These are phyloP conservation scores for Nakazawaea peltata DNA, from an alignment of 805 yeast genomes.

Conservation along the genomic window DNA sequence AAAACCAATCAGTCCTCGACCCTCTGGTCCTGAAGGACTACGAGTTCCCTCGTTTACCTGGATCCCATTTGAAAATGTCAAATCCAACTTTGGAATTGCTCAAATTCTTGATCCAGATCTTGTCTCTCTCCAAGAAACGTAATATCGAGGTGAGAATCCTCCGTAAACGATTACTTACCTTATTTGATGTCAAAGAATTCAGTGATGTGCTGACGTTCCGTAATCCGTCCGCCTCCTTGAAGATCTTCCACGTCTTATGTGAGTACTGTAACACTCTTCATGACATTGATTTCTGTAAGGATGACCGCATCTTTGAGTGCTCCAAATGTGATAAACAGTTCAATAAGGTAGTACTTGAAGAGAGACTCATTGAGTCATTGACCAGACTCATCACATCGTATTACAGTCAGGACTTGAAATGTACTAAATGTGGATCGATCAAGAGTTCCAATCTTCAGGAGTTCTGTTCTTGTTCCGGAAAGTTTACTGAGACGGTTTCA, in stretches of 20 bases:
- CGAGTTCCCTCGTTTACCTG: slow-evolving; percentile 69
- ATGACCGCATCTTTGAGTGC: slow-evolving; percentile 58
- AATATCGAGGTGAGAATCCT: slow-evolving; percentile 67
- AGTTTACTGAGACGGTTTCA: slow-evolving; percentile 56
- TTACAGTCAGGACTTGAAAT: slow-evolving; percentile 73
- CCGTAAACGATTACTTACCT: slow-evolving; percentile 61
- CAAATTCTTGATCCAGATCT: slow-evolving; percentile 66
- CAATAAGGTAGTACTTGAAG: slow-evolving; percentile 69
- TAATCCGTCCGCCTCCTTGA: slow-evolving; percentile 68
- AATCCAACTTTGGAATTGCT: slow-evolving; percentile 79
- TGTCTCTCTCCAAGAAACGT: slow-evolving; percentile 55
- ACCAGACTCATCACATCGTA: slow-evolving; percentile 48
- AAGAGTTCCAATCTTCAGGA: slow-evolving; percentile 61
- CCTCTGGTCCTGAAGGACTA: slow-evolving; percentile 59
- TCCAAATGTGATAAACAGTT: slow-evolving; percentile 55
- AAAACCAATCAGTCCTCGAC: slow-evolving; percentile 64
- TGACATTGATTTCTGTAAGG: slow-evolving; percentile 79
- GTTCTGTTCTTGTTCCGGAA: slow-evolving; percentile 85
- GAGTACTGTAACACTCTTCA: slow-evolving; percentile 66
- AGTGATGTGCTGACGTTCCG: slow-evolving; percentile 62
- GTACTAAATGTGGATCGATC: slow-evolving; percentile 66
- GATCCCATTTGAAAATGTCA: slow-evolving; percentile 47
- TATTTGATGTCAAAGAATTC: slow-evolving; percentile 82
- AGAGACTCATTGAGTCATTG: slow-evolving; percentile 61
- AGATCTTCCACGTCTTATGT: slow-evolving; percentile 65